Evolutionary conservation across 495 filamentous ascomycete species (phyloP).

Genomic region (Sphaerosporella brunnea): DNA sequence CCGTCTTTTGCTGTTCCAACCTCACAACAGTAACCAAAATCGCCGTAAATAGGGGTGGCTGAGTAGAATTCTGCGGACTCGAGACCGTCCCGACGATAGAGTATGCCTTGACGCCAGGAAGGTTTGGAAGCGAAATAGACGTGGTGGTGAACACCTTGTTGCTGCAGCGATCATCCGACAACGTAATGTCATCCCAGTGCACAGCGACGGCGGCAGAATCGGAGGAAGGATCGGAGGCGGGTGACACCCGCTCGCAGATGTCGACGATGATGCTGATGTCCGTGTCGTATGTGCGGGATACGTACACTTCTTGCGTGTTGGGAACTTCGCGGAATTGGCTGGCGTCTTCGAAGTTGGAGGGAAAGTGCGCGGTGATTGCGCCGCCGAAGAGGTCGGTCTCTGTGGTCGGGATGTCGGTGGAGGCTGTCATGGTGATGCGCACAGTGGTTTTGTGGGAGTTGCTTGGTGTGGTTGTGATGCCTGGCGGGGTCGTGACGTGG

Average conservation of each 20-base stretch:
- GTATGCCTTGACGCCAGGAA: conserved; percentile 10
- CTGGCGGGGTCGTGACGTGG: too few relatives aligned
- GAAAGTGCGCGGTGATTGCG: conserved; percentile 37
- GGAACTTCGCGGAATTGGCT: conserved; percentile 66
- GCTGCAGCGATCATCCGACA: background rate
- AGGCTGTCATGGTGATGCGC: background rate
- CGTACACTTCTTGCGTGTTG: conserved; percentile 85
- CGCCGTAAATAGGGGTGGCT: conserved; percentile 34
- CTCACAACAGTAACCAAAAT: conserved; percentile 55
- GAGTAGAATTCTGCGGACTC: conserved; percentile 4
- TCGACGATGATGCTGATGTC: conserved; percentile 73
- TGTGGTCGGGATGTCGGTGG: background rate
- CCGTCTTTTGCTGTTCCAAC: conserved; percentile 55
- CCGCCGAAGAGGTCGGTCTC: conserved; percentile 50
- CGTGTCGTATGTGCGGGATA: conserved; percentile 53
- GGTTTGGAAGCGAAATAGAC: conserved; percentile 8
- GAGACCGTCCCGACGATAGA: conserved; percentile 20
- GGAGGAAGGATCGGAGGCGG: conserved; percentile 29
- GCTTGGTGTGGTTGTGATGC: too few relatives aligned
- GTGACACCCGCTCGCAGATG: conserved; percentile 36
- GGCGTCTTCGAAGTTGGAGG: conserved; percentile 65
- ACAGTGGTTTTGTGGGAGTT: background rate
- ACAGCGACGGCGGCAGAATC: conserved; percentile 29
- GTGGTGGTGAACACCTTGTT: conserved; percentile 11
- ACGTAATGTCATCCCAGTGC: conserved; percentile 31